A percentile compares a stretch with the other conserved stretches of the same genome.
These are phyloP conservation scores for Endoconidiophora laricicola DNA, from an alignment of 2,329 filamentous ascomycete species.

Conservation along the genomic window DNA sequence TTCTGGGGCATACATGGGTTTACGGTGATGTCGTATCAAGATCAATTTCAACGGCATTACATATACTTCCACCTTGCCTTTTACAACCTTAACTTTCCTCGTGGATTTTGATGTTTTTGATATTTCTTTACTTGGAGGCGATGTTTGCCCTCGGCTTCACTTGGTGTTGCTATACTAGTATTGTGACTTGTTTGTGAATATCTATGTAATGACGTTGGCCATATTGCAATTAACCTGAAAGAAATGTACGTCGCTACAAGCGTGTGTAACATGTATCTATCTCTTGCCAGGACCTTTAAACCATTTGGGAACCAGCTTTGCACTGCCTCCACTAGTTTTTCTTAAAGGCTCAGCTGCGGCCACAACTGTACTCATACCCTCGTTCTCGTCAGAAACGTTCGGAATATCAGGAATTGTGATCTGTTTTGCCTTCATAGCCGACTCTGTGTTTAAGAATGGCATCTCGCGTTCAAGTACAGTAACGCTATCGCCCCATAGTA, in stretches of 20 bases:
- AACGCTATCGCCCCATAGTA: conserved; percentile 55
- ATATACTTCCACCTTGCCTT: conserved; percentile 1
- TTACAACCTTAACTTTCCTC: neutral
- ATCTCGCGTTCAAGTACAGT: conserved; percentile 35
- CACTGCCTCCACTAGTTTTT: conserved; percentile 23
- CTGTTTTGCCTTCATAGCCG: conserved; percentile 46
- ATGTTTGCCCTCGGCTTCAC: no score
- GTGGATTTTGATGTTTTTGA: no score
- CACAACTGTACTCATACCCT: conserved; percentile 18
- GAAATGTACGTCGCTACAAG: neutral
- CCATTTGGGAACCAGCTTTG: conserved; percentile 49
- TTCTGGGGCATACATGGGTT: neutral
- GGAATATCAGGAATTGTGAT: conserved; percentile 46
- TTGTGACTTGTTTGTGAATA: neutral
- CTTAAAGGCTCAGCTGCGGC: conserved; percentile 14
- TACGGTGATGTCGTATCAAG: conserved; percentile 1
- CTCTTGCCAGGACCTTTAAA: conserved; percentile 58
- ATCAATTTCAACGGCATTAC: neutral
- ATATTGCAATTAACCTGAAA: neutral
- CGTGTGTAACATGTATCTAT: conserved; percentile 19
- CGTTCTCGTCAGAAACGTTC: conserved; percentile 23
- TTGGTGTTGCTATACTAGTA: neutral
- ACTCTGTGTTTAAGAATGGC: conserved; percentile 40
- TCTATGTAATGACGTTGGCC: neutral
- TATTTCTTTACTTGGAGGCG: no score